Evolutionary conservation across 2,329 filamentous ascomycete genomes (phyloP).

Genomic region (Epichloe bromicola): DNA sequence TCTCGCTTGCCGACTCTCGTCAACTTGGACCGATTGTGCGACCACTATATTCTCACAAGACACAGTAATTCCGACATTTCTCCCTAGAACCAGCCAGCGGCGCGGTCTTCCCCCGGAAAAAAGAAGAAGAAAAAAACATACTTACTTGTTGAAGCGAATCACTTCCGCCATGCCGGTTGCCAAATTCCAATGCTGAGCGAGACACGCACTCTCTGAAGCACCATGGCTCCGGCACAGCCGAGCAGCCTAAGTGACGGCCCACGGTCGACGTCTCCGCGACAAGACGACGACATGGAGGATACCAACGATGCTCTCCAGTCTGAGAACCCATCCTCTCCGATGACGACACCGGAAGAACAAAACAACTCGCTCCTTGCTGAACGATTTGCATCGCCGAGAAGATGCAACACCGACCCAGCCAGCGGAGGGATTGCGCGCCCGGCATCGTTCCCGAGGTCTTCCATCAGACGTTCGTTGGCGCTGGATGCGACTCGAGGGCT

Average conservation of each 20-base stretch:
- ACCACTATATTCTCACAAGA: too few species aligned
- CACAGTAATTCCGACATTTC: too few species aligned
- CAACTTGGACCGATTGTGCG: too few species aligned
- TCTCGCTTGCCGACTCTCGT: too few species aligned
- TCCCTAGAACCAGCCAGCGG: too few species aligned
- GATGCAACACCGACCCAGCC: constrained; percentile 6
- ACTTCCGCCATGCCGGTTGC: neutral
- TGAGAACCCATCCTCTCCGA: neutral
- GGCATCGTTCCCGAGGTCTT: constrained; percentile 1
- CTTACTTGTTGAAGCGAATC: neutral
- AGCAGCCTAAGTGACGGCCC: constrained; percentile 8
- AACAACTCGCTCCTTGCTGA: neutral
- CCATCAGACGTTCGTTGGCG: constrained; percentile 6
- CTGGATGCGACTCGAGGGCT: neutral
- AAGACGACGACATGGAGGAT: constrained; percentile 5
- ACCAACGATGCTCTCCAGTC: neutral
- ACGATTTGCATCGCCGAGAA: neutral
- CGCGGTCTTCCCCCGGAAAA: too few species aligned
- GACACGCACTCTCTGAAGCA: constrained; percentile 6
- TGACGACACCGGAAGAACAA: neutral
- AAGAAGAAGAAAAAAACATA: too few species aligned
- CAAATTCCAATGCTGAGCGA: constrained; percentile 14
- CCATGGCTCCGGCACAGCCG: constrained; percentile 13
- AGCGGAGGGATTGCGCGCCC: neutral
- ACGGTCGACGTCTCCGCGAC: constrained; percentile 5